Evolutionary conservation across 345 rosid species (phyloP), one percentile per base, ranked within the genome.

Genomic region (Carallia pectinifolia): DNA sequence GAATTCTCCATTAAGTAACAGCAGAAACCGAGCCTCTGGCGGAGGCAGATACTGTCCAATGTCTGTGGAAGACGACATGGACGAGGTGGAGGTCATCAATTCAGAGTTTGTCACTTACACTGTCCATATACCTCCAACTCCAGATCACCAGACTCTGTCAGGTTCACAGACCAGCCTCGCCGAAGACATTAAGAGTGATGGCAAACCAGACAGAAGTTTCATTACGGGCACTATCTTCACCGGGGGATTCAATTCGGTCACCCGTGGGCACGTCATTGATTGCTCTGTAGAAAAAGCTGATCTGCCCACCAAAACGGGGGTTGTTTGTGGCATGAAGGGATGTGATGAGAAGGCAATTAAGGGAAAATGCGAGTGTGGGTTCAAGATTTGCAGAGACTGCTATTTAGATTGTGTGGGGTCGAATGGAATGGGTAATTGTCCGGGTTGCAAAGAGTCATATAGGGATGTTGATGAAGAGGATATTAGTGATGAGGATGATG

Each of bases 51-150:
- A 86, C 76, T 80, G 86, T 61, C 76, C 90, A 0, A 81, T 76
- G 82, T 84, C 86, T 0, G 82, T 73, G 55, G 89, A 80, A 50
- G 89, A 81, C 19, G 89, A 81, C 19, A 58, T 76, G 16, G 72
- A 71, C 4, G 84, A 87, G 9, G 89, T 81, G 10, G 84, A 86
- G 12, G 89, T 83, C 7, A 44, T 61, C 0, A 87, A 71, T 31
- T 82, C 92, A 5, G 90, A 81, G 23, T 85, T 80, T 61, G 80
- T 90, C n/a, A 69, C 80, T 3, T 90, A 90, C 66, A 90, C 96
- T 0, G 96, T 90, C 31, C 96, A 90, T 27, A 88, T 90, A 10
- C 96, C 96, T 6, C 85, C 92, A 0, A 90, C 96, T 50, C 96
- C 96, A 1, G 96, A 90, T 72, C 90, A 85, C 74, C 90, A 87